A percentile compares a stretch with the other conserved stretches of the same genome.
Conservation (phyloP, 1,284 basidiomycete genomes). For the Ustilago nuda region DNA sequence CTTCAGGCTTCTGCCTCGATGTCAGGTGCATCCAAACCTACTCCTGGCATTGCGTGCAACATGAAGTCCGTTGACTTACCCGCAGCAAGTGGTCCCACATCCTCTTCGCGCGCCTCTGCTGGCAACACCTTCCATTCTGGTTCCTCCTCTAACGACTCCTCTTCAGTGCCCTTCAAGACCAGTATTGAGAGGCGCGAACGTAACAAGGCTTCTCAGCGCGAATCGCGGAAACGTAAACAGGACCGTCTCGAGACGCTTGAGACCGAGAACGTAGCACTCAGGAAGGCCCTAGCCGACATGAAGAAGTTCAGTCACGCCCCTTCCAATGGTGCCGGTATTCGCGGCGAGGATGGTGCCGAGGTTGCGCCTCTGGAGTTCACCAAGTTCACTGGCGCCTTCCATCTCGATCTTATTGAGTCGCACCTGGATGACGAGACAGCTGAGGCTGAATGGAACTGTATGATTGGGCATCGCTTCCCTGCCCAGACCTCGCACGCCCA, state of each 20-base stretch:
- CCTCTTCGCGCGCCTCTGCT: slow-evolving; percentile 11
- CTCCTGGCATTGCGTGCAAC: slow-evolving; percentile 6
- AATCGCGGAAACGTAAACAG: slow-evolving; percentile 53
- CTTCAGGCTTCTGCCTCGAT: slow-evolving; percentile 1
- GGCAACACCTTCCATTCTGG: slow-evolving; percentile 26
- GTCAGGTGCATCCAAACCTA: slow-evolving; percentile 2
- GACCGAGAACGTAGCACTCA: slow-evolving; percentile 44
- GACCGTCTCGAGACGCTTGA: slow-evolving; percentile 49
- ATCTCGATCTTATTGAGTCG: slow-evolving; percentile 44
- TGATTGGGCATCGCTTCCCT: slow-evolving; percentile 39
- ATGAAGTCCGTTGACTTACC: slow-evolving; percentile 11
- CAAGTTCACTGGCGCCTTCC: slow-evolving; percentile 48
- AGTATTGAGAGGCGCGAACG: slow-evolving; percentile 48
- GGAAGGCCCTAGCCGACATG: slow-evolving; percentile 47
- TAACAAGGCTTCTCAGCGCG: slow-evolving; percentile 52
- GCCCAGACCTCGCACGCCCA: slow-evolving; percentile 18
- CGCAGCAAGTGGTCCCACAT: slow-evolving; percentile 3
- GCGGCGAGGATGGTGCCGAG: slow-evolving; percentile 32
- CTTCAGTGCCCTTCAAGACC: slow-evolving; percentile 43
- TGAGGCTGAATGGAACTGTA: slow-evolving; percentile 37
- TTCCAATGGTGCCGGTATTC: slow-evolving; percentile 39
- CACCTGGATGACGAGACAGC: slow-evolving; percentile 41
- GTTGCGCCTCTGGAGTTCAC: slow-evolving; percentile 30
- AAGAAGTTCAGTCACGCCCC: slow-evolving; percentile 44
- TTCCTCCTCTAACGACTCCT: slow-evolving; percentile 5